Evolutionary conservation across 2,329 filamentous ascomycete genomes (phyloP).

Genomic region (Pyricularia sp.): DNA sequence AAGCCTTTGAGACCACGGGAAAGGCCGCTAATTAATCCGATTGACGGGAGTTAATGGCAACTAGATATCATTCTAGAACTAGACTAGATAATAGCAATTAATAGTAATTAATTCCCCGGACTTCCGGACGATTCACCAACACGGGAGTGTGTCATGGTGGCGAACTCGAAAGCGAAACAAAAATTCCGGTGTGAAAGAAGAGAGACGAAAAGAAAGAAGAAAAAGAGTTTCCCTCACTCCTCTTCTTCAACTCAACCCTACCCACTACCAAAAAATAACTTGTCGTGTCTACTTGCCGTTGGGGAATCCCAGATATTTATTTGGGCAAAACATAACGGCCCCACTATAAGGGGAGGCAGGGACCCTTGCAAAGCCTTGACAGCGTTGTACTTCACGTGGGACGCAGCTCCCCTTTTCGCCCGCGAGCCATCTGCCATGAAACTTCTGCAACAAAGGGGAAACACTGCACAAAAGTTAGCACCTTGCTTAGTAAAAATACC

Average conservation of each 20-base stretch:
- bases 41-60: background rate
- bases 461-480: background rate
- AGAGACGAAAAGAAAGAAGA: too few relatives aligned
- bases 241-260: background rate
- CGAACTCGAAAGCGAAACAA: background rate
- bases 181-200: background rate
- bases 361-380: too few relatives aligned
- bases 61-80: too few relatives aligned
- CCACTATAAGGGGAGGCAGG: background rate
- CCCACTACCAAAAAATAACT: background rate
- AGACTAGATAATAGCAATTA: too few relatives aligned
- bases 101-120: background rate
- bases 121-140: background rate
- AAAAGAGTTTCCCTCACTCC: background rate
- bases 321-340: background rate
- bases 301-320: background rate
- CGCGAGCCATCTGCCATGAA: background rate
- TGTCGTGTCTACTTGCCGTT: background rate
- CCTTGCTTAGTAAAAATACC: background rate
- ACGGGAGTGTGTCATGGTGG: background rate
- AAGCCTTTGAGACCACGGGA: background rate
- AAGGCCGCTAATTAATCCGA: background rate
- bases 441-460: background rate
- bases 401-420: background rate
- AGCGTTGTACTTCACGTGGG: background rate